Conservation (phyloP, 2,329 filamentous ascomycete species). For the Phoma sp. region DNA sequence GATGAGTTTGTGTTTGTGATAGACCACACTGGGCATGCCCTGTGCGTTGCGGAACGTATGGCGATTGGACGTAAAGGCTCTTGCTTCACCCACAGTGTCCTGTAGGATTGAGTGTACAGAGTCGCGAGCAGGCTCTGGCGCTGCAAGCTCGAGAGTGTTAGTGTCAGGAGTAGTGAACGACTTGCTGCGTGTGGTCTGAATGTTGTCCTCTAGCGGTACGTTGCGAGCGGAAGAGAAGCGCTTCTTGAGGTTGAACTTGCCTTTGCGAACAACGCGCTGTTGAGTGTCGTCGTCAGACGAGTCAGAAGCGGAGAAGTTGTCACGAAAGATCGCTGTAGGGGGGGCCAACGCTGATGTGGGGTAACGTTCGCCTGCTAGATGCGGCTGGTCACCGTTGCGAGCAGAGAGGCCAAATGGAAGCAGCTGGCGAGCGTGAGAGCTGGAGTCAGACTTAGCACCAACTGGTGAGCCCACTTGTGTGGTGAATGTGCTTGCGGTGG, state of each 20-base stretch:
- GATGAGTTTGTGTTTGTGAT: slow-evolving; percentile 29
- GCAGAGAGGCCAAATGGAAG: slow-evolving; percentile 32
- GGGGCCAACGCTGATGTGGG: slow-evolving; percentile 54
- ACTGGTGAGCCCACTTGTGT: slow-evolving; percentile 24
- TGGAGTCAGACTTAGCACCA: slow-evolving; percentile 18
- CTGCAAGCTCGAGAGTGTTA: slow-evolving; percentile 20
- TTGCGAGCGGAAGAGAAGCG: slow-evolving; percentile 32
- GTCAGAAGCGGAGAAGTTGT: slow-evolving; percentile 32
- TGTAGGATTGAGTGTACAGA: slow-evolving; percentile 24
- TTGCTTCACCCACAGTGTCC: slow-evolving; percentile 25
- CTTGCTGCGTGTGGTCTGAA: slow-evolving; percentile 19
- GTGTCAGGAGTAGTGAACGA: neutral
- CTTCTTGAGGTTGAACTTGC: slow-evolving; percentile 28
- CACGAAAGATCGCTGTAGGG: slow-evolving; percentile 41
- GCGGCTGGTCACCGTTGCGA: slow-evolving; percentile 33
- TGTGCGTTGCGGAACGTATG: slow-evolving; percentile 35
- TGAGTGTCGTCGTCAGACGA: slow-evolving; percentile 37
- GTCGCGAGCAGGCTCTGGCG: slow-evolving; percentile 19
- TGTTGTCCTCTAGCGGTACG: slow-evolving; percentile 17
- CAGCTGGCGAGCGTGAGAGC: slow-evolving; percentile 22
- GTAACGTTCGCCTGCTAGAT: slow-evolving; percentile 56
- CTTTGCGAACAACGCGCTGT: slow-evolving; percentile 28
- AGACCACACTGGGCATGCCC: slow-evolving; percentile 30
- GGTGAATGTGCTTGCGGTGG: slow-evolving; percentile 29
- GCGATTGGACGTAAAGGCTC: slow-evolving; percentile 26